phyloP scores from a whole-genome alignment of 129 eudicot species.

The Escallonia rubra region DNA sequence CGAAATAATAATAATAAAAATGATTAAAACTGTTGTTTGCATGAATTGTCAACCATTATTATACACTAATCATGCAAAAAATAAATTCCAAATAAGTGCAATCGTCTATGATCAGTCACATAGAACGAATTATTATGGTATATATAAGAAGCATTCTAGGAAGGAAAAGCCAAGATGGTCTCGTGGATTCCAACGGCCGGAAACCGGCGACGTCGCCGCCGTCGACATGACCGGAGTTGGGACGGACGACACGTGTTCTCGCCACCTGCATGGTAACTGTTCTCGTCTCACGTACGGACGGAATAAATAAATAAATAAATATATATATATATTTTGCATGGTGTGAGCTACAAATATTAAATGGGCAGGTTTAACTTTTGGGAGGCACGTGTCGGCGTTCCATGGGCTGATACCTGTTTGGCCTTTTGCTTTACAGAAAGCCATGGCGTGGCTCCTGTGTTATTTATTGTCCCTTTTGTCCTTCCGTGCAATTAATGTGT shows the following conservation, averaged over 20 bases:
- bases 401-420: neutral
- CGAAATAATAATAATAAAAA: too few relatives aligned
- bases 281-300: neutral
- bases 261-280: neutral
- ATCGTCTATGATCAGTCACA: neutral
- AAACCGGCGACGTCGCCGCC: conserved; percentile 3
- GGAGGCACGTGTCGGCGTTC: neutral
- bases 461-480: neutral
- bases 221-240: neutral
- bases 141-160: neutral
- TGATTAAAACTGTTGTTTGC: too few relatives aligned
- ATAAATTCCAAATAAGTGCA: neutral
- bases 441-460: conserved; percentile 1
- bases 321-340: neutral
- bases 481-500: conserved; percentile 1
- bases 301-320: neutral
- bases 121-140: too few relatives aligned
- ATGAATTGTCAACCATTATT: too few relatives aligned
- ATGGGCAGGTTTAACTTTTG: neutral
- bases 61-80: too few relatives aligned
- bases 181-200: neutral
- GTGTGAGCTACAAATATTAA: neutral
- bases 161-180: neutral
- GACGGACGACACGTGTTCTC: neutral
- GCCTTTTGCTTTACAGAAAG: neutral